Evolutionary conservation across 1,139 yeast genomes (phyloP), one percentile per base, ranked within the genome.

Genomic region (Scheffersomyces cryptocercus): DNA sequence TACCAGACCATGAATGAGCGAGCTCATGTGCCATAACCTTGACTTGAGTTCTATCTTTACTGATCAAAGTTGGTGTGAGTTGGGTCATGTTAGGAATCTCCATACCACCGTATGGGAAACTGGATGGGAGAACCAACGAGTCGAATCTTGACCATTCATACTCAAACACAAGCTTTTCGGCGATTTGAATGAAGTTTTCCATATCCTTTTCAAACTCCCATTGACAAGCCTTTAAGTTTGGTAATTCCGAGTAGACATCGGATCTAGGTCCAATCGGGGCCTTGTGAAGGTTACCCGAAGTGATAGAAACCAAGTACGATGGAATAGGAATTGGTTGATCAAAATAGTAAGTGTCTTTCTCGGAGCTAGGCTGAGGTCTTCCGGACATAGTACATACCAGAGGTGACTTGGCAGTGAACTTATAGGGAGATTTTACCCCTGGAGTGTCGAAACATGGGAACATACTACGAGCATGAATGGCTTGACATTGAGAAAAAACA

Each of bases 381-480:
- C 75, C 77, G 3, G 71, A 62, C 75, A 70, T 70, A 41, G 71
- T 59, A 3, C 63, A 59, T 4, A 62, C 62, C 38, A 55, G 58
- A 4, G 70, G 67, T 2, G 75, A 69, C 7, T 50, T 51, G 12
- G 65, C 69, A n/a, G 49, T 53, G 47, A 65, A 65, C 37, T 51
- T 53, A 49, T 59, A 70, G 1, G 67, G 56, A 2, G 68, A 63
- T 44, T 71, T 71, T 28, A 68, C 65, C 0, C 66, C 69, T 2
- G 77, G 77, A 8, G 75, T 70, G 51, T 71, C 77, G 49, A 71
- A 71, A 48, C 76, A 68, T 4, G 77, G 77, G 47, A 70, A 69
- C 50, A 71, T 57, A 37, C 71, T 65, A 41, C 77, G 53, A 12
- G 76, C 76, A 50, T 71, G 77, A 36, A 70, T 70, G 12, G 75